Conservation (phyloP, 2,329 filamentous ascomycete species). For the Xylariaceae sp. region DNA sequence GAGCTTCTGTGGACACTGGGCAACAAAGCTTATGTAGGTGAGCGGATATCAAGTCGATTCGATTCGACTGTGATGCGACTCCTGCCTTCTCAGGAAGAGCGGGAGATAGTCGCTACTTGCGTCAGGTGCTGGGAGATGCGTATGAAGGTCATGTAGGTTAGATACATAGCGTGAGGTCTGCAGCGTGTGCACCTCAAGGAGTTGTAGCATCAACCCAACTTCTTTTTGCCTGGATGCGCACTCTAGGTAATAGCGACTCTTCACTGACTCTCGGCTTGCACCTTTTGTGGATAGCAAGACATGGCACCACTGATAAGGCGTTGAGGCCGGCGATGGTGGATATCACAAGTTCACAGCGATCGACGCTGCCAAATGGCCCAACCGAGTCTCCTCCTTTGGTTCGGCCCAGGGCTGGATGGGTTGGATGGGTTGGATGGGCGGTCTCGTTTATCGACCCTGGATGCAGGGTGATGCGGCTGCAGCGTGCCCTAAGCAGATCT, state of each 20-base stretch:
- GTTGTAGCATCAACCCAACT: too few relatives aligned
- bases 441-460: slow-evolving; percentile 18
- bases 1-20: slow-evolving; percentile 14
- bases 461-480: slow-evolving; percentile 23
- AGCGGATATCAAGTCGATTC: slow-evolving; percentile 1
- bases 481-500: slow-evolving; percentile 22
- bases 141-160: too few relatives aligned
- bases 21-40: background rate
- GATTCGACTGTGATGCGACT: too few relatives aligned
- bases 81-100: too few relatives aligned
- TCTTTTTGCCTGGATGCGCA: too few relatives aligned
- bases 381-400: too few relatives aligned
- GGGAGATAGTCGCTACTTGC: too few relatives aligned
- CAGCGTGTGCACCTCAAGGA: too few relatives aligned
- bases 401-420: too few relatives aligned
- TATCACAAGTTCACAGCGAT: slow-evolving; percentile 15
- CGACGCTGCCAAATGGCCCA: slow-evolving; percentile 14
- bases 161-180: too few relatives aligned
- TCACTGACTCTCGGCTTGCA: slow-evolving; percentile 1
- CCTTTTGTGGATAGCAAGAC: slow-evolving; percentile 18
- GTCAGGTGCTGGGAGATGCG: too few relatives aligned
- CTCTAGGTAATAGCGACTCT: too few relatives aligned
- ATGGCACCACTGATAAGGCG: slow-evolving; percentile 19
- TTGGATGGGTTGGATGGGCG: slow-evolving; percentile 12
- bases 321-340: slow-evolving; percentile 7